These are phyloP conservation scores for Ogataea philodendri DNA, from an alignment of 805 yeast species.

Conservation along the genomic window DNA sequence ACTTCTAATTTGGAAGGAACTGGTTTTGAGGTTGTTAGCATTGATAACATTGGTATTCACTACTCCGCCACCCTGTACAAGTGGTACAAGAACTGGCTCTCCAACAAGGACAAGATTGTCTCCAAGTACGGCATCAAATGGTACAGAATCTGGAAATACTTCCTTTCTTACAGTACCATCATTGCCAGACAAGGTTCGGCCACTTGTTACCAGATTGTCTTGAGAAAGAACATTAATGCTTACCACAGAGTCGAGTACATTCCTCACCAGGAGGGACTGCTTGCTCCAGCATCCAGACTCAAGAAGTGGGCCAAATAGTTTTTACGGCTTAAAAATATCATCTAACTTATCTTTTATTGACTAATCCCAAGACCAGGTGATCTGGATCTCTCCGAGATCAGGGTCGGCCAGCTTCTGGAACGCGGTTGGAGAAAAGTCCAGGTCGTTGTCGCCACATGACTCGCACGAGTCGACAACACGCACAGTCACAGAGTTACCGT, in stretches of 20 bases:
- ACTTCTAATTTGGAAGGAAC: constrained; percentile 71
- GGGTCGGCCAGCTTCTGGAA: constrained; percentile 45
- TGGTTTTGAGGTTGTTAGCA: constrained; percentile 80
- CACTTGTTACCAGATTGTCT: constrained; percentile 83
- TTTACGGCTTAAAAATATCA: background rate
- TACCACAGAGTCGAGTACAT: constrained; percentile 80
- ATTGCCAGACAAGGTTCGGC: constrained; percentile 93
- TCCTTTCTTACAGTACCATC: constrained; percentile 78
- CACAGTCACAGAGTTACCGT: constrained; percentile 49
- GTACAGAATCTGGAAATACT: constrained; percentile 93
- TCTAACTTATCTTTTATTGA: background rate
- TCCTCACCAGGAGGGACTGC: constrained; percentile 74
- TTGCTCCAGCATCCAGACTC: constrained; percentile 54
- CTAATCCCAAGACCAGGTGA: constrained; percentile 45
- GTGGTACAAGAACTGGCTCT: constrained; percentile 94
- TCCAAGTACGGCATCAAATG: constrained; percentile 84
- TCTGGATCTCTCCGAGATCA: constrained; percentile 44
- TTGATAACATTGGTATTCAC: constrained; percentile 90
- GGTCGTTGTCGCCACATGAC: constrained; percentile 44
- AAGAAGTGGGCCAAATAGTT: constrained; percentile 52
- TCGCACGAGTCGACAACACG: constrained; percentile 54
- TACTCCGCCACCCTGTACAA: constrained; percentile 89
- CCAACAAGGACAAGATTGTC: constrained; percentile 71
- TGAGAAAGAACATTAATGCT: constrained; percentile 85
- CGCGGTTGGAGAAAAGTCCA: constrained; percentile 57